A percentile compares a stretch with the other conserved stretches of the same genome.
Evolutionary conservation across 2,329 filamentous ascomycete species (phyloP).

Genomic region (Malbranchea zuffiana): DNA sequence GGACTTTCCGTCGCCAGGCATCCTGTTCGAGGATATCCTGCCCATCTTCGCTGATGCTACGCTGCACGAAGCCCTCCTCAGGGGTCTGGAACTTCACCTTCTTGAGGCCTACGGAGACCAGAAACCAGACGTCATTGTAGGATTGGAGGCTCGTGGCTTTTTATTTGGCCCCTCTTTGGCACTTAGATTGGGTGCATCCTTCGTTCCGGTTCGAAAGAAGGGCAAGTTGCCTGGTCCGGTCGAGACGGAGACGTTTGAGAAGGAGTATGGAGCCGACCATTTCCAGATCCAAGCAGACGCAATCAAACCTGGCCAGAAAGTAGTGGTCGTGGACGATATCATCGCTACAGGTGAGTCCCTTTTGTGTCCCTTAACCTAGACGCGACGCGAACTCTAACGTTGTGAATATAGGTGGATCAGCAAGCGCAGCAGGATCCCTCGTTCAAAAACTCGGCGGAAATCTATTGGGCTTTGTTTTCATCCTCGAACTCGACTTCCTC

Average conservation of each 20-base stretch:
- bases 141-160: slow-evolving; percentile 88
- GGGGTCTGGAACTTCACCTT: slow-evolving; percentile 76
- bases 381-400: slow-evolving; percentile 6
- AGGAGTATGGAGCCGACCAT: slow-evolving; percentile 90
- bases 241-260: slow-evolving; percentile 74
- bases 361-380: neutral
- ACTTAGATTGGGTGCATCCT: slow-evolving; percentile 67
- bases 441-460: slow-evolving; percentile 75
- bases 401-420: slow-evolving; percentile 63
- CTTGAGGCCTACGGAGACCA: slow-evolving; percentile 47
- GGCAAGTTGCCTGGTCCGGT: slow-evolving; percentile 90
- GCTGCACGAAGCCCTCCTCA: slow-evolving; percentile 65
- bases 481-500: slow-evolving; percentile 88
- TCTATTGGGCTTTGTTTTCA: slow-evolving; percentile 85
- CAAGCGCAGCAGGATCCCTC: slow-evolving; percentile 73
- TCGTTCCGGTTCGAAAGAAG: slow-evolving; percentile 88
- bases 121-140: slow-evolving; percentile 81
- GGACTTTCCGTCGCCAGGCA: slow-evolving; percentile 85
- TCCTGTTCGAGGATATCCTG: slow-evolving; percentile 96
- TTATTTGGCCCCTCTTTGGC: slow-evolving; percentile 87
- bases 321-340: slow-evolving; percentile 91
- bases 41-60: slow-evolving; percentile 75
- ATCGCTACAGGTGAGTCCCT: slow-evolving; percentile 77
- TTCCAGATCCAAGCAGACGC: slow-evolving; percentile 92
- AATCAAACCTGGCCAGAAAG: slow-evolving; percentile 75